phyloP scores from a whole-genome alignment of 441 rosid species.

The Adansonia madagascariensis region DNA sequence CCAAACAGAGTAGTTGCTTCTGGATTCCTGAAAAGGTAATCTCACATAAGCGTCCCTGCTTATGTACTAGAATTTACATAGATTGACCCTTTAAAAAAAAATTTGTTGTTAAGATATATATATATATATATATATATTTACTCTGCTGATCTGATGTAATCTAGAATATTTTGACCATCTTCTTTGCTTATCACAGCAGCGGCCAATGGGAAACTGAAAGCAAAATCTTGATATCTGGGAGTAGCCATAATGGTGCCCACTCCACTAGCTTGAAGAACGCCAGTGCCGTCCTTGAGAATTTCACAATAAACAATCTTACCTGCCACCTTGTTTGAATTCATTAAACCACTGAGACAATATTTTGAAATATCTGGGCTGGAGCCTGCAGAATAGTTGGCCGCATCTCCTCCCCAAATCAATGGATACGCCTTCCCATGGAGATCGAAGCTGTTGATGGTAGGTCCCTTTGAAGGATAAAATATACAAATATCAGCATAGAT shows the following conservation, averaged over 20 bases:
- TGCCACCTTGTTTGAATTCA: slow-evolving; percentile 38
- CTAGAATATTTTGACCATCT: slow-evolving; percentile 28
- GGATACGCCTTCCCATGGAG: slow-evolving; percentile 40
- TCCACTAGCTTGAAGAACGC: slow-evolving; percentile 25
- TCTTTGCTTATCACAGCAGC: slow-evolving; percentile 31
- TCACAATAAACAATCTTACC: slow-evolving; percentile 42
- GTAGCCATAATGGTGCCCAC: slow-evolving; percentile 44
- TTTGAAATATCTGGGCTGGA: slow-evolving; percentile 29
- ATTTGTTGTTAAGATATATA: no score
- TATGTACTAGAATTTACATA: no score
- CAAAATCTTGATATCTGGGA: slow-evolving; percentile 31
- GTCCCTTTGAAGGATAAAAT: slow-evolving; percentile 36
- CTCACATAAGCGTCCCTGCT: no score
- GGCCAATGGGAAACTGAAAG: slow-evolving; percentile 43
- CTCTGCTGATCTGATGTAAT: slow-evolving; percentile 39
- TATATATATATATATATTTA: slow-evolving; percentile 3
- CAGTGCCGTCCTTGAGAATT: slow-evolving; percentile 24
- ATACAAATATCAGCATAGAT: background rate
- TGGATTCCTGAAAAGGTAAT: slow-evolving; percentile 30
- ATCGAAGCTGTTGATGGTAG: slow-evolving; percentile 47
- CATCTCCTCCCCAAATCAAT: slow-evolving; percentile 55
- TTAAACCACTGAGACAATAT: slow-evolving; percentile 30
- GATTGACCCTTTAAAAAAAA: no score
- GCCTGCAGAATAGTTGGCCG: slow-evolving; percentile 47
- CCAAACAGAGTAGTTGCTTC: slow-evolving; percentile 40